These are phyloP conservation scores for Austroboletus eburneus DNA, from an alignment of 768 basidiomycete species.

Conservation along the genomic window DNA sequence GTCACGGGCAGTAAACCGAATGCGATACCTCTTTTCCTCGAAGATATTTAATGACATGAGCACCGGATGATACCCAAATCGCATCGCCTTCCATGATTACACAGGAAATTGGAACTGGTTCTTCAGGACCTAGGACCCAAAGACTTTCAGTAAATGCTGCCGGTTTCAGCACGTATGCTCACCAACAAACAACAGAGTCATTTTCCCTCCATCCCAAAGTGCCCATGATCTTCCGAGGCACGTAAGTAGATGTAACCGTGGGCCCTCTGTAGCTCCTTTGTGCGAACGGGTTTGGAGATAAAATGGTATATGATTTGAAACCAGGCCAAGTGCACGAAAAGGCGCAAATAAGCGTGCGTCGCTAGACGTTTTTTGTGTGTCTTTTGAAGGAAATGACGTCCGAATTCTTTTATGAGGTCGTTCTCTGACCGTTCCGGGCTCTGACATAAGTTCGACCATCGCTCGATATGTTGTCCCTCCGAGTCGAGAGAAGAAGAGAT, in stretches of 20 bases:
- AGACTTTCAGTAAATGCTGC: constrained; percentile 2
- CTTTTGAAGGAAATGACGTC: constrained; percentile 3
- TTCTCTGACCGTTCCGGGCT: constrained; percentile 11
- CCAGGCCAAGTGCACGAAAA: constrained; percentile 91
- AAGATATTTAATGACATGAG: constrained; percentile 67
- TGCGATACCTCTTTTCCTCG: constrained; percentile 79
- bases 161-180: constrained; percentile 28
- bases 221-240: constrained; percentile 91
- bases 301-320: constrained; percentile 90
- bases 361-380: constrained; percentile 4
- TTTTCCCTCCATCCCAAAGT: constrained; percentile 93
- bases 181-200: constrained; percentile 93
- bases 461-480: too few species aligned
- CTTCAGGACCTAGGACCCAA: constrained; percentile 68
- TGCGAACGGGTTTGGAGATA: constrained; percentile 79
- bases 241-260: constrained; percentile 78
- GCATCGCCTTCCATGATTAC: constrained; percentile 82
- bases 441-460: constrained; percentile 18
- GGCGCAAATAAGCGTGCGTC: constrained; percentile 72
- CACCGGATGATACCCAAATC: constrained; percentile 76
- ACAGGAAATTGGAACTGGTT: constrained; percentile 64
- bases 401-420: constrained; percentile 27
- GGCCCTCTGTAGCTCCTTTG: constrained; percentile 82
- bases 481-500: too few species aligned
- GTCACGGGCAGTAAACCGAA: not conserved